Evolutionary conservation across 2,329 filamentous ascomycete species (phyloP), one percentile per base, ranked within the genome.

Genomic region (Hirsutella minnesotensis): DNA sequence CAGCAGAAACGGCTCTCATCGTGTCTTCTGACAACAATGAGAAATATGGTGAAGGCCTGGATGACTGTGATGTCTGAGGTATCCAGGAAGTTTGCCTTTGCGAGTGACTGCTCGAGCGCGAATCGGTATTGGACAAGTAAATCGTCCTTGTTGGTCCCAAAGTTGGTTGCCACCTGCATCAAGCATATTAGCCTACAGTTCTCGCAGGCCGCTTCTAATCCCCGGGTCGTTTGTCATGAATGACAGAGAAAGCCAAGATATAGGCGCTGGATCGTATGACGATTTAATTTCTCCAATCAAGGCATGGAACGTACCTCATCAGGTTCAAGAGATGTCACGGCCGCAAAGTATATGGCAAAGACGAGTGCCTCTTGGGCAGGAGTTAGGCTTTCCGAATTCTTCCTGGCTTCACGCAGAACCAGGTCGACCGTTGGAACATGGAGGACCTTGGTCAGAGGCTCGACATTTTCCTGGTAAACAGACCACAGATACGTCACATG

Each of bases 391-490:
- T 76, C 69, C 16, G 79, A 64, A 43, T 79, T 75, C 33, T 69
- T 70, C 30, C 77, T 69, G 1, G 80, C 69, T n/a, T 77, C 69
- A 16, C 78, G 69, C 31, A 87, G 70, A 1, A 76, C 65, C 22
- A 71, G 70, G 44, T 77, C 75, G 56, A 79, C 73, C 3, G 79
- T 79, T 0, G 82, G 83, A 0, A 83, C 66, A 55, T 89, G 84
- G 8, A 87, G 55, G 12, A 87, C 67, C 56, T 86, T 87, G 51
- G 83, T 68, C 9, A 87, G 59, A 0, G 83, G 80, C 52, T 88
- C 81, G 9, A 88, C 81, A 41, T 84, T 86, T 49, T 86, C 79
- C 47, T 80, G 73, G 59, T 77, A 88, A 10, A 79, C 69, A 40
- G 78, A 72, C 83, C 83, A 87, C 43, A 86, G 75, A 39, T 75